Conservation (phyloP, 1,139 yeast genomes). For the Nakaseomyces delphensis region DNA sequence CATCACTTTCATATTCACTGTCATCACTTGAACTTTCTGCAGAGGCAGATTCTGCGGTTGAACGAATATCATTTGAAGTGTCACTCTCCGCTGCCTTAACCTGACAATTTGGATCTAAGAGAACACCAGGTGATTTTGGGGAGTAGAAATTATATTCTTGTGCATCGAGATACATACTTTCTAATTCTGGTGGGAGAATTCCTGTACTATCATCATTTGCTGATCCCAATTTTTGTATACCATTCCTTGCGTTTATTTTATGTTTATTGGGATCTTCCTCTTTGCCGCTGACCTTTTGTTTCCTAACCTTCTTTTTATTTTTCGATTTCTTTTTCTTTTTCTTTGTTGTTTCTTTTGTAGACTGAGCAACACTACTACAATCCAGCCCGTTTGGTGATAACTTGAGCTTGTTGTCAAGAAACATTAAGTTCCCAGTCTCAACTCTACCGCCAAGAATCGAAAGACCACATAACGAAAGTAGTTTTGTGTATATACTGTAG, state of each 20-base stretch:
- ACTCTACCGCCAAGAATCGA: constrained; percentile 20
- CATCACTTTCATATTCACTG: not conserved
- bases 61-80: not conserved
- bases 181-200: constrained; percentile 15
- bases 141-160: constrained; percentile 10
- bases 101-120: not conserved
- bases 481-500: constrained; percentile 23
- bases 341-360: not conserved
- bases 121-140: constrained; percentile 3
- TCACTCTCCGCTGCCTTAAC: not conserved
- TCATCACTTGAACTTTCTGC: not conserved
- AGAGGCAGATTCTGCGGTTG: not conserved
- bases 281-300: not conserved
- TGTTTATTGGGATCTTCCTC: not conserved
- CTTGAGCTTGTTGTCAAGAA: constrained; percentile 11
- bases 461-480: constrained; percentile 22
- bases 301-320: not conserved
- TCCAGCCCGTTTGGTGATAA: constrained; percentile 4
- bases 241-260: not conserved
- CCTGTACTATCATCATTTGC: constrained; percentile 3
- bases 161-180: constrained; percentile 15
- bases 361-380: not conserved
- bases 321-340: constrained; percentile 4
- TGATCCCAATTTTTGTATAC: not conserved
- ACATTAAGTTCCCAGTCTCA: constrained; percentile 11